Evolutionary conservation across 2,329 filamentous ascomycete genomes (phyloP).

Genomic region (Pseudogymnoascus verrucosus): DNA sequence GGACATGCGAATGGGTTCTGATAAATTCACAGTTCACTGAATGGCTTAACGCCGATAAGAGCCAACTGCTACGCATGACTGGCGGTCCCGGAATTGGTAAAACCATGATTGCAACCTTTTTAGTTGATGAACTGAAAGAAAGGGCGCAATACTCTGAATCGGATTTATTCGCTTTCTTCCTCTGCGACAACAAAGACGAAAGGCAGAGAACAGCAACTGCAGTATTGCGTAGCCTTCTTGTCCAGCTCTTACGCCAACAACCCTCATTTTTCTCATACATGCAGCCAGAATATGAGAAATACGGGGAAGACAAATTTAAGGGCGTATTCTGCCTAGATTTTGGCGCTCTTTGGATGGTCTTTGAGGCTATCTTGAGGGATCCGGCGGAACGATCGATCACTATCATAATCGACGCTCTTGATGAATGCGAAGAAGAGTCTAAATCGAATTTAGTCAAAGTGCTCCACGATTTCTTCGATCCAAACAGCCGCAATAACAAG

Average conservation of each 20-base stretch:
- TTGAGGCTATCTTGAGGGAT: neutral
- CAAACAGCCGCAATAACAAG: neutral
- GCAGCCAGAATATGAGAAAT: neutral
- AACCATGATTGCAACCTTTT: conserved; percentile 8
- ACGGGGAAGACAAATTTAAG: neutral
- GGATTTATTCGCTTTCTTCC: neutral
- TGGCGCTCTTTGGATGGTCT: conserved; percentile 3
- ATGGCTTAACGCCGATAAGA: neutral
- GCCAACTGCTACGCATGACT: neutral
- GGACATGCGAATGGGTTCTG: neutral
- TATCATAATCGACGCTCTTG: conserved; percentile 9
- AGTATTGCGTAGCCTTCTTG: conserved; percentile 8
- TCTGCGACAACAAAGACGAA: conserved; percentile 9
- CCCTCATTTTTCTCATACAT: conserved; percentile 1
- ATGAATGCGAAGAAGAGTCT: conserved; percentile 5
- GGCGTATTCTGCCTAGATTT: neutral
- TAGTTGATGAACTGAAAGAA: conserved; percentile 7
- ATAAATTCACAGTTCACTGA: neutral
- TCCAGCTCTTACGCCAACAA: conserved; percentile 8
- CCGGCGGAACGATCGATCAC: neutral
- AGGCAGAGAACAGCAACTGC: conserved; percentile 1
- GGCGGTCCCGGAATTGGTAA: conserved; percentile 9
- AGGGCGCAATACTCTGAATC: neutral
- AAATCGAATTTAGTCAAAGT: neutral
- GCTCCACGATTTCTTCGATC: neutral